phyloP scores from a whole-genome alignment of 192 early-diverging fungal genomes.

The Gigaspora rosea region DNA sequence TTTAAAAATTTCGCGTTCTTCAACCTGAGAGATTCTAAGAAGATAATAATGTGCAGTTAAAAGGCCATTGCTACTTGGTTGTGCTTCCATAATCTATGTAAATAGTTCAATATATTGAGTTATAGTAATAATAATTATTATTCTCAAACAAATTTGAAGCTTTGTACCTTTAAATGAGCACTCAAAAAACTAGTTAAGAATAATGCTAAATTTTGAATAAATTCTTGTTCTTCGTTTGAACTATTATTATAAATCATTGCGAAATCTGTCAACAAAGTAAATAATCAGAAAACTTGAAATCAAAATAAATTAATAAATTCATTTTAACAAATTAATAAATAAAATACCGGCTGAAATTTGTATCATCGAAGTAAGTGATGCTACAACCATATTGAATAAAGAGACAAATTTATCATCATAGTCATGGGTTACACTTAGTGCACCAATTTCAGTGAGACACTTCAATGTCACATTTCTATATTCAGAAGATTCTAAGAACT shows the following conservation, averaged over 20 bases:
- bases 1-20: slow-evolving; percentile 98
- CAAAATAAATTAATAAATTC: not conserved
- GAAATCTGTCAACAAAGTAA: slow-evolving; percentile 59
- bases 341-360: slow-evolving; percentile 64
- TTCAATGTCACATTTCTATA: slow-evolving; percentile 95
- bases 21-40: slow-evolving; percentile 86
- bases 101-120: slow-evolving; percentile 21
- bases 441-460: slow-evolving; percentile 97
- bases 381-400: slow-evolving; percentile 86
- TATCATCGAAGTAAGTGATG: slow-evolving; percentile 66
- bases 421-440: slow-evolving; percentile 74
- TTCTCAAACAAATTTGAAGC: not conserved
- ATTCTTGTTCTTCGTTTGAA: slow-evolving; percentile 89
- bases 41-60: slow-evolving; percentile 87
- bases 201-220: slow-evolving; percentile 93
- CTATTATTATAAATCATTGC: slow-evolving; percentile 80
- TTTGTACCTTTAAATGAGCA: slow-evolving; percentile 77
- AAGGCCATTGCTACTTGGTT: slow-evolving; percentile 56
- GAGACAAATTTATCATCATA: slow-evolving; percentile 85
- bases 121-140: slow-evolving; percentile 8
- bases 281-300: not conserved
- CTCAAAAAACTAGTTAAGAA: slow-evolving; percentile 88
- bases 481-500: slow-evolving; percentile 83
- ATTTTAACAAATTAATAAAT: not conserved
- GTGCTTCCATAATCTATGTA: slow-evolving; percentile 56